Base-by-base conservation (phyloP, 768 basidiomycete species). In the Pleurotus ostreatus region DNA sequence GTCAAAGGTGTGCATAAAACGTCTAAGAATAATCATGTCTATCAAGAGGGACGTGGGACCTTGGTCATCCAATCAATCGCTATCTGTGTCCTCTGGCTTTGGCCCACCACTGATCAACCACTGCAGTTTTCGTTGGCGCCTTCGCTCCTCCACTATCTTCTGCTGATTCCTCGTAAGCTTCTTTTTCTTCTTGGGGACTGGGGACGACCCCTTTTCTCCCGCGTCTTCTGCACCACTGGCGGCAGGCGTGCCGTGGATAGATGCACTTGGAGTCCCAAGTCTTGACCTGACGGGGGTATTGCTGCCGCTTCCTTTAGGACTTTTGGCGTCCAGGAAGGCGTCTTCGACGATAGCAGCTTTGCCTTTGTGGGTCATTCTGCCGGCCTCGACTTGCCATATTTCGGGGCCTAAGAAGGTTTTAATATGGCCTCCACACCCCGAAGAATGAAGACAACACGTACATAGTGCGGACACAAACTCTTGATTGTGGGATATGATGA, bases 401-500 rank as follows among this genome's bases (percentile, higher is more conserved):
- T 98, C 94, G 46, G 90, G 86, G 65, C 89, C 90, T 53, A 49
- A 57, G 63, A 62, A 51, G 37, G 51, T 57, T 55, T 55, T 49
- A 37, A 56, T 25, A 41, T 5, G 12, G 9, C 60, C 44, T 9
- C 11, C 8, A 34, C 11, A 34, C 30, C 8, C 11, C 11, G 9
- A 9, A 34, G 30, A 2, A 34, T 34, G 9, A 49, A 59, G 56
- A 1, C 45, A 55, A 22, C 22, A 78, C 88, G 68, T 67, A 92
- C 90, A 92, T 49, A 94, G 75, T 11, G 91, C 86, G 37, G 81
- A 76, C 12, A 94, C 88, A 61, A 93, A 94, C 75, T 94, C 92
- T 62, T 85, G 77, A 72, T 96, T 96, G 78, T 97, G 96, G 30
- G 94, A 97, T 68, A 98, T 98, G 75, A 97, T 97, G 65, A 94